Evolutionary conservation across 2,329 filamentous ascomycete species (phyloP).

Genomic region (Hypoxylon sp.): DNA sequence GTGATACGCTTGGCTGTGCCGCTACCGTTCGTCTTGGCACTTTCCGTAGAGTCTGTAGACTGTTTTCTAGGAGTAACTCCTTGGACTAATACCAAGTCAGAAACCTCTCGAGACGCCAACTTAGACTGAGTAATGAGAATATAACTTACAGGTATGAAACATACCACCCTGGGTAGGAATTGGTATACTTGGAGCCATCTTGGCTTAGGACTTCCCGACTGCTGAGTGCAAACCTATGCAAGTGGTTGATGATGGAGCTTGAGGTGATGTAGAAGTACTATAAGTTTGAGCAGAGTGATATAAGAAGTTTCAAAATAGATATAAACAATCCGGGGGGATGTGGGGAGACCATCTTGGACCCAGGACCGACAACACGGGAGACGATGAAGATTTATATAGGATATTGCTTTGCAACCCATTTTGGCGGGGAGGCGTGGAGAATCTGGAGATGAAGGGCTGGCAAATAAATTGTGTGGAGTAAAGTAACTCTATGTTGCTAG

Average conservation of each 20-base stretch:
- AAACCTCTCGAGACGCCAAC: conserved; percentile 6
- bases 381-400: conserved; percentile 52
- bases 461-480: conserved; percentile 43
- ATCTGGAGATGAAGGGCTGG: conserved; percentile 47
- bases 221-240: conserved; percentile 21
- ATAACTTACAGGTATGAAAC: conserved; percentile 57
- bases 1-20: conserved; percentile 48
- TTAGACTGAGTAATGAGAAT: neutral
- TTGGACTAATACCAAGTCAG: conserved; percentile 50
- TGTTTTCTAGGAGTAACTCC: conserved; percentile 61
- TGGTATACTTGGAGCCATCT: conserved; percentile 57
- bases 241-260: conserved; percentile 29
- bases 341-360: conserved; percentile 40
- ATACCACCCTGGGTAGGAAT: conserved; percentile 60
- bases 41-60: conserved; percentile 52
- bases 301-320: conserved; percentile 31
- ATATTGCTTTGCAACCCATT: conserved; percentile 47
- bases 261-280: conserved; percentile 43
- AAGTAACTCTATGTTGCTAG: conserved; percentile 36
- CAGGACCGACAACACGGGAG: conserved; percentile 47
- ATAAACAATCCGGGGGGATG: conserved; percentile 37
- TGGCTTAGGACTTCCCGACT: conserved; percentile 33
- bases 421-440: conserved; percentile 47
- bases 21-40: conserved; percentile 44
- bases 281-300: conserved; percentile 29